Conservation (phyloP, 2,329 filamentous ascomycete species). For the Diaporthe caulivora region DNA sequence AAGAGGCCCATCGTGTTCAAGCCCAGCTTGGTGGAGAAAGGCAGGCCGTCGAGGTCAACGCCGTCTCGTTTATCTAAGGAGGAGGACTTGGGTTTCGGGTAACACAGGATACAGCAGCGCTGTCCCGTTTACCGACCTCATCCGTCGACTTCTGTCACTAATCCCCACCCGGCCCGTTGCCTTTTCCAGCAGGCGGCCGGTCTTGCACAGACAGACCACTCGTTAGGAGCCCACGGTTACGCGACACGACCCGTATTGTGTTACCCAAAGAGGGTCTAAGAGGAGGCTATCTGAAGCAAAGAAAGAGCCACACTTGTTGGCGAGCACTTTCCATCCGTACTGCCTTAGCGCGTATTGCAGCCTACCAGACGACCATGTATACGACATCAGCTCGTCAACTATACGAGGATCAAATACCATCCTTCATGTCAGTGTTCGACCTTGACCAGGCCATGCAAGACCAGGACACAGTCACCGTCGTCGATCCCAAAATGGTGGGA, state of each 20-base stretch:
- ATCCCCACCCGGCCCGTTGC: constrained; percentile 23
- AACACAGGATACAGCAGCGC: constrained; percentile 65
- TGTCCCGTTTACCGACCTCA: constrained; percentile 53
- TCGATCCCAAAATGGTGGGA: constrained; percentile 65
- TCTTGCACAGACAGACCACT: background rate
- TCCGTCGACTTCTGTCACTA: constrained; percentile 20
- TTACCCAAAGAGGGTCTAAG: background rate
- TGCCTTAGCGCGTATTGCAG: constrained; percentile 29
- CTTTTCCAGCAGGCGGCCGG: constrained; percentile 20
- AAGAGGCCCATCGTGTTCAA: constrained; percentile 28
- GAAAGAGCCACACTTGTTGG: constrained; percentile 6
- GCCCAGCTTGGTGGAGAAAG: constrained; percentile 38
- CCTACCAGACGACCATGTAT: constrained; percentile 62
- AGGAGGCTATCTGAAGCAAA: constrained; percentile 21
- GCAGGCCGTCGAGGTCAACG: constrained; percentile 30
- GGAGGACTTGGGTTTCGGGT: constrained; percentile 37
- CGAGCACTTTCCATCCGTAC: constrained; percentile 14
- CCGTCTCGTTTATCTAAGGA: constrained; percentile 26
- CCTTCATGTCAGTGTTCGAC: constrained; percentile 82
- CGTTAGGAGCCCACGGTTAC: constrained; percentile 2
- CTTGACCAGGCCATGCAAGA: constrained; percentile 67
- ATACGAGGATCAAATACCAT: constrained; percentile 79
- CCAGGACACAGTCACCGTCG: constrained; percentile 65
- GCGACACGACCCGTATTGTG: constrained; percentile 31
- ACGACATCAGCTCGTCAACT: constrained; percentile 71